Percentiles rank a stretch among this genome's conserved stretches.
These are phyloP conservation scores for Sugiyamaella boreocaroliniensis DNA, from an alignment of 805 yeast genomes.

Conservation along the genomic window DNA sequence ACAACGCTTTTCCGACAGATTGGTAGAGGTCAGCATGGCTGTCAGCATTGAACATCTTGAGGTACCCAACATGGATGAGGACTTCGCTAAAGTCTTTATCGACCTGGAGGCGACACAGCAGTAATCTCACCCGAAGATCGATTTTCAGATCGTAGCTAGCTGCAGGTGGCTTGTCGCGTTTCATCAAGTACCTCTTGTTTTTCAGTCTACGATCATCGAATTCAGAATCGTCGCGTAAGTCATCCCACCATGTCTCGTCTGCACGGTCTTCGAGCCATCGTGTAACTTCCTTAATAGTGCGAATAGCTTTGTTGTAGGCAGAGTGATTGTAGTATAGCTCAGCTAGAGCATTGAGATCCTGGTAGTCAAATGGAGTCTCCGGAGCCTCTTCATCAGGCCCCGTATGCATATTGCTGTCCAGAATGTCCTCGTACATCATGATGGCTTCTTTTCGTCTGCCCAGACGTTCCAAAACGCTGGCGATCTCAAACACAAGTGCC, in stretches of 20 bases:
- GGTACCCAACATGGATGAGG: constrained; percentile 53
- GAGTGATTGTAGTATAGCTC: constrained; percentile 71
- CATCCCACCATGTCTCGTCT: constrained; percentile 62
- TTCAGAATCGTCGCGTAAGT: constrained; percentile 62
- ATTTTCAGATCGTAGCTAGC: constrained; percentile 54
- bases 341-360: constrained; percentile 74
- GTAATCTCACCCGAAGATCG: constrained; percentile 79
- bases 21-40: constrained; percentile 66
- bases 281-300: constrained; percentile 59
- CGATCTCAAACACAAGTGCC: constrained; percentile 11
- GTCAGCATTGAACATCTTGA: constrained; percentile 49
- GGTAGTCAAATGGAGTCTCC: constrained; percentile 61
- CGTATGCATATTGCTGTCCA: constrained; percentile 49
- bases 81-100: constrained; percentile 59
- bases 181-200: background rate
- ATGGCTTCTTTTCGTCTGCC: constrained; percentile 68
- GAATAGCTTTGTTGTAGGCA: constrained; percentile 57
- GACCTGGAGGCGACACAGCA: constrained; percentile 55
- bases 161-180: constrained; percentile 4
- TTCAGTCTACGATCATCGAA: constrained; percentile 60
- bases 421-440: constrained; percentile 55
- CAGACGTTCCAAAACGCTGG: constrained; percentile 37
- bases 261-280: constrained; percentile 77
- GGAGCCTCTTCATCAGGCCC: constrained; percentile 23
- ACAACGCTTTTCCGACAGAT: constrained; percentile 71